A percentile compares a stretch with the other conserved stretches of the same genome.
Conservation (phyloP, 768 basidiomycete genomes). For the Suillus variegatus region DNA sequence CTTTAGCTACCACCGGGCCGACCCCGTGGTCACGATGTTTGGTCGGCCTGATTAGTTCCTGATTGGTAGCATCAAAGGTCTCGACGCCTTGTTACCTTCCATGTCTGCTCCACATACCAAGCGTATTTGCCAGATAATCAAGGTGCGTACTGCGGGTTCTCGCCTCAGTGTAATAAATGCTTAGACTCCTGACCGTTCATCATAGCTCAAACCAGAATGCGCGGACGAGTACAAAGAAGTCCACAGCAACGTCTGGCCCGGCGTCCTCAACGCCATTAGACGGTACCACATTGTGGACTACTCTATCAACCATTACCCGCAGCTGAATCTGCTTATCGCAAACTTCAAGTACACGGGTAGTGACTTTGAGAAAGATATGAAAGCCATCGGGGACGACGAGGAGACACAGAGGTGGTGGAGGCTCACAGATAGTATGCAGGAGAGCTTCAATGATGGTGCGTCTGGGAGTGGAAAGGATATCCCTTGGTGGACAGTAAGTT, state of each 20-base stretch:
- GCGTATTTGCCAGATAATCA: slow-evolving; percentile 73
- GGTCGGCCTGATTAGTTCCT: neutral
- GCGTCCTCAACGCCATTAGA: slow-evolving; percentile 62
- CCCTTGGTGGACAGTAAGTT: slow-evolving; percentile 65
- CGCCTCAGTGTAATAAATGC: neutral
- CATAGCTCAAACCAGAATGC: slow-evolving; percentile 54
- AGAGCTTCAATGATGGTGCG: slow-evolving; percentile 70
- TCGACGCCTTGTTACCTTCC: neutral
- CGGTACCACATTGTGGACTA: slow-evolving; percentile 72
- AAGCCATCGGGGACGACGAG: slow-evolving; percentile 55
- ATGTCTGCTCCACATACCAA: slow-evolving; percentile 30
- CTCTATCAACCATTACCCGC: slow-evolving; percentile 70
- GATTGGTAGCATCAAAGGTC: neutral
- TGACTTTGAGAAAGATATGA: slow-evolving; percentile 71
- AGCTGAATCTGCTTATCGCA: slow-evolving; percentile 69
- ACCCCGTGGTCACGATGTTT: neutral
- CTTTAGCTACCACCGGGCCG: neutral
- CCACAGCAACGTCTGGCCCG: slow-evolving; percentile 68
- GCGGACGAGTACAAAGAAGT: slow-evolving; percentile 55
- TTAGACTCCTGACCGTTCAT: neutral
- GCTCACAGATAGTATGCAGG: slow-evolving; percentile 73
- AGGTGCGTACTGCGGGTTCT: slow-evolving; percentile 38
- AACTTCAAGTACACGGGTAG: slow-evolving; percentile 73
- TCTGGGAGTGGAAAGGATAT: slow-evolving; percentile 65
- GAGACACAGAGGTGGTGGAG: slow-evolving; percentile 80